Evolutionary conservation across 2,329 filamentous ascomycete genomes (phyloP).

Genomic region (Colletotrichum theobromicola): DNA sequence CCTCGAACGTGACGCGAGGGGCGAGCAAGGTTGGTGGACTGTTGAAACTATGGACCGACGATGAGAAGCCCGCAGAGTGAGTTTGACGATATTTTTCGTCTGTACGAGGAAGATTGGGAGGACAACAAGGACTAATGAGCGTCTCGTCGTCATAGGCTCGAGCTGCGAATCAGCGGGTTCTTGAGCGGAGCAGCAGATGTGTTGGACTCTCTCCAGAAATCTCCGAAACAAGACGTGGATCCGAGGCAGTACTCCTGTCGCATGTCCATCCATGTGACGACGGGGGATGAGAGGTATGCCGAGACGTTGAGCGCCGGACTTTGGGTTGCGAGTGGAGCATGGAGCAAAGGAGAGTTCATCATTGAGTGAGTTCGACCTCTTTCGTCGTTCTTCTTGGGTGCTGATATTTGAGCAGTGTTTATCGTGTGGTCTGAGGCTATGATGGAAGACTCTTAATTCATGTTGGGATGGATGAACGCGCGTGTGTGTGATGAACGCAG

Average conservation of each 20-base stretch:
- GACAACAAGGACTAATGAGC: accelerated
- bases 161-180: slow-evolving; percentile 43
- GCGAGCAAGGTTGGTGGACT: neutral
- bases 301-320: neutral
- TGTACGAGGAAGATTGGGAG: accelerated
- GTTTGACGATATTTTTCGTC: neutral
- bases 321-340: neutral
- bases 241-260: slow-evolving; percentile 39
- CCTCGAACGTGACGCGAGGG: neutral
- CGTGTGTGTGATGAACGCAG: accelerated
- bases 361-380: neutral
- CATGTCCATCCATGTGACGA: neutral
- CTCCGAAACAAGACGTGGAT: slow-evolving; percentile 36
- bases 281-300: neutral
- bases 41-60: slow-evolving; percentile 27
- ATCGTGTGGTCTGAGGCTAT: neutral
- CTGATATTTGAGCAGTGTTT: neutral
- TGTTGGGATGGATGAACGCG: neutral
- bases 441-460: neutral
- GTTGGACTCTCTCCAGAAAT: slow-evolving; percentile 40
- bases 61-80: neutral
- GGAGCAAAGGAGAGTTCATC: neutral
- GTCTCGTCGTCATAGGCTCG: neutral
- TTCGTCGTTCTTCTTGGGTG: neutral
- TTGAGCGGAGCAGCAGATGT: slow-evolving; percentile 48